Evolutionary conservation across 805 yeast genomes (phyloP), one percentile per base, ranked within the genome.

Genomic region (Suhomyces emberorum): DNA sequence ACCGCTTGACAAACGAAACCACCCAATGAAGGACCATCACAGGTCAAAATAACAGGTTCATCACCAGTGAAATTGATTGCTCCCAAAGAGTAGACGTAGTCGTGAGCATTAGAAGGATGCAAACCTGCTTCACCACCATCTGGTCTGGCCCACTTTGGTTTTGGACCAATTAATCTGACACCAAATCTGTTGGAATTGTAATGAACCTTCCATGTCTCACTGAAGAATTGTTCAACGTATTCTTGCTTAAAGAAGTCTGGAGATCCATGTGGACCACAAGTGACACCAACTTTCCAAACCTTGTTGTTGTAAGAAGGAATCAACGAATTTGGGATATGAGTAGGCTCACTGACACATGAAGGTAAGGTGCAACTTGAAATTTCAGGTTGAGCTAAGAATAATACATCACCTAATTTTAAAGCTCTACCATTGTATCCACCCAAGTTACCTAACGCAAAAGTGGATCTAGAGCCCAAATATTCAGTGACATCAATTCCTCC

Each of bases 71-170:
- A 93, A 64, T 93, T 93, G 60, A 91, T 83, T 19, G 98, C 98
- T 51, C 98, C 98, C 35, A 88, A 67, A 1, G 98, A 88, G 60
- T 91, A 91, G 35, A 91, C 98, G 55, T 91, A 93, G 67, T 91
- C 98, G 58, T 91, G 98, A 28, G 96, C 89, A 63, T 91, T 91
- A n/a, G 97, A 88, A 33, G 98, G 98, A 68, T 91, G 98, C 55
- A 91, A 72, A 39, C 98, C 98, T 40, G 93, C 98, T 52, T 88
- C 96, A 42, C 98, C 98, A 65, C 98, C 98, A 58, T 88, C 96
- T 7, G 74, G 59, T 67, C 98, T 79, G 9, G 97, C 96, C 98
- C 98, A 93, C 55, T 77, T 74, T 9, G 98, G 98, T 62, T 88
- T 91, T 39, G 98, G 98, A 30, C 97, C 97, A 47, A 84, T 80